Evolutionary conservation across 441 rosid species (phyloP).

Genomic region (Rhodomyrtus psidioides): DNA sequence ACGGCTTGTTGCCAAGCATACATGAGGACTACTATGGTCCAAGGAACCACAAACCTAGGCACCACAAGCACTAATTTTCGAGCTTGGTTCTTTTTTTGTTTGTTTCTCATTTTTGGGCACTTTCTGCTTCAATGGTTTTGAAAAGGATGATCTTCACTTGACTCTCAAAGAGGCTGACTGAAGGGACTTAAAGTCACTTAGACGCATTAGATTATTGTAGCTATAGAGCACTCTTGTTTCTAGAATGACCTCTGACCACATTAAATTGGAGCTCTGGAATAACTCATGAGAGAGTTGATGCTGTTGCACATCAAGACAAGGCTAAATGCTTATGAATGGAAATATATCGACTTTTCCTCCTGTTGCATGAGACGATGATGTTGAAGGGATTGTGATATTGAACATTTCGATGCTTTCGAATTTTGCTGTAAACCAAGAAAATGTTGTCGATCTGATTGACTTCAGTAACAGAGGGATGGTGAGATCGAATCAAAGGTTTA

Average conservation of each 20-base stretch:
- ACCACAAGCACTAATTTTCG: conserved; percentile 27
- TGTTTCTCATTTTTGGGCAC: background rate
- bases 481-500: background rate
- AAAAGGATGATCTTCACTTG: background rate
- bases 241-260: background rate
- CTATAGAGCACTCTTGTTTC: background rate
- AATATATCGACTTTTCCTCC: background rate
- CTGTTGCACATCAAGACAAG: background rate
- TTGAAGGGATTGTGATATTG: background rate
- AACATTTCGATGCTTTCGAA: background rate
- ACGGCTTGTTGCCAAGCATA: conserved; percentile 34
- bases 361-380: background rate
- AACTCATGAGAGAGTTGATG: background rate
- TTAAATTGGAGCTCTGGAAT: background rate
- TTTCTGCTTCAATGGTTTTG: background rate
- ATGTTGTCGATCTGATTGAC: background rate
- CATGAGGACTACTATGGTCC: conserved; percentile 65
- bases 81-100: background rate
- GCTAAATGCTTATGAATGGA: background rate
- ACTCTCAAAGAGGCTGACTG: no score
- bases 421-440: background rate
- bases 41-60: conserved; percentile 47
- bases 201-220: background rate
- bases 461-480: background rate
- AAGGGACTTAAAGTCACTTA: no score